These are phyloP conservation scores for Talaromyces sp. DNA, from an alignment of 2,329 filamentous ascomycete species.

Conservation along the genomic window DNA sequence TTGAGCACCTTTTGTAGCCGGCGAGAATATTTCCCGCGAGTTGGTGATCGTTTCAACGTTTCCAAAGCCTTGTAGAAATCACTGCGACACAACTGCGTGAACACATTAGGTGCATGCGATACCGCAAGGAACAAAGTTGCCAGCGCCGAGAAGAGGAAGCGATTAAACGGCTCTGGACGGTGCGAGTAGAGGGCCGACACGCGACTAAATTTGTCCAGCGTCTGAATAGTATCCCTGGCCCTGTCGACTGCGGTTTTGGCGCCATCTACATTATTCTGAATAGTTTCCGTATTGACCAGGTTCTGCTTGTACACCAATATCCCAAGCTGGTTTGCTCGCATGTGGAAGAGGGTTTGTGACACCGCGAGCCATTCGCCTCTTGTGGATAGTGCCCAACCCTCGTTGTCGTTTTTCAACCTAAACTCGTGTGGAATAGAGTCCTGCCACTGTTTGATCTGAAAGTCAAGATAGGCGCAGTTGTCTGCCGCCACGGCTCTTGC, in stretches of 20 bases:
- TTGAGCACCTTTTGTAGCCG: slow-evolving; percentile 59
- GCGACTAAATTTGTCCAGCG: slow-evolving; percentile 55
- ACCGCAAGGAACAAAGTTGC: slow-evolving; percentile 61
- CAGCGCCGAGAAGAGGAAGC: slow-evolving; percentile 59
- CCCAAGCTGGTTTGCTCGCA: slow-evolving; percentile 85
- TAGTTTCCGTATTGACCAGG: slow-evolving; percentile 74
- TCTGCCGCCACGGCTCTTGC: slow-evolving; percentile 65
- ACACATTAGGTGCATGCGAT: slow-evolving; percentile 56
- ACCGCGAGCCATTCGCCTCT: slow-evolving; percentile 62
- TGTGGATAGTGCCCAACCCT: slow-evolving; percentile 33
- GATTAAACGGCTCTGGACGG: slow-evolving; percentile 61
- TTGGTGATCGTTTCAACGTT: slow-evolving; percentile 56
- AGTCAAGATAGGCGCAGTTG: slow-evolving; percentile 68
- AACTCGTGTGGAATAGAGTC: slow-evolving; percentile 60
- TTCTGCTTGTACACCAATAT: slow-evolving; percentile 84
- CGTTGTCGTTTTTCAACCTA: slow-evolving; percentile 50
- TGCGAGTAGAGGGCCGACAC: slow-evolving; percentile 57
- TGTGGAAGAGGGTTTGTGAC: slow-evolving; percentile 74
- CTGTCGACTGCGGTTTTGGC: slow-evolving; percentile 64
- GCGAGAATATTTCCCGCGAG: slow-evolving; percentile 56
- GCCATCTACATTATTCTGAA: slow-evolving; percentile 66
- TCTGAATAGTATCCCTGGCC: slow-evolving; percentile 59
- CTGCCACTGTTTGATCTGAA: slow-evolving; percentile 80
- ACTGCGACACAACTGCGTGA: slow-evolving; percentile 52
- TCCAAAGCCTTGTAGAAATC: slow-evolving; percentile 63